Base-by-base conservation (phyloP, 345 rosid genomes). In the Noccaea caerulescens region DNA sequence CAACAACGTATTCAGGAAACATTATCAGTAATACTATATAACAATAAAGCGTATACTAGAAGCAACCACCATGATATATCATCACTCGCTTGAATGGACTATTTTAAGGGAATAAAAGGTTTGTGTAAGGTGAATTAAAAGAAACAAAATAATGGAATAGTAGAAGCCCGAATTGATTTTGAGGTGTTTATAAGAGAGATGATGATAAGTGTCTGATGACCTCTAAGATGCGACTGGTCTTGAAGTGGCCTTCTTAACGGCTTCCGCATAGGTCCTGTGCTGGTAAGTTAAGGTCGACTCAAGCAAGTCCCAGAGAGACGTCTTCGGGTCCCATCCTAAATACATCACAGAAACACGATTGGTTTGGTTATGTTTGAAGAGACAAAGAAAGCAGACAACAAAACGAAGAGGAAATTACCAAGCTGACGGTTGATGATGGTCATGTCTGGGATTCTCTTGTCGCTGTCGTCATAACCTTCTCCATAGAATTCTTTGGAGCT, bases 391-490 rank as follows among this genome's bases (percentile, higher is more conserved):
- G 36, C 66, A 25, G 44, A 11, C 38, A 23, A 8, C 10, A 25
- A 16, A 14, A 27, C 6, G 30, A 58, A 20, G 14, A 46, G 46
- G 57, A 49, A 7, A 27, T 57, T 83, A 92, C 99, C 98, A 44
- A 92, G 93, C 67, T 92, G 98, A 69, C 76, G 86, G 60, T 89
- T 92, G 75, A 94, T 89, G 79, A 94, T 86, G 73, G 98, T 94
- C 99, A 94, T 94, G 85, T 94, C 96, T 18, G 98, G 93, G 81
- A 94, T 88, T 81, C 99, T 89, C 88, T 89, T 94, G 82, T 94
- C 99, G 39, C 99, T 94, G 56, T 94, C 98, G 44, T 94, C 98
- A 30, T 94, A 94, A 60, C 97, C 96, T 76, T 86, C 96, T 3
- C 97, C 99, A 45, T 91, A 94, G 64, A 94, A 94, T 65, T 86